A percentile compares a stretch with the other conserved stretches of the same genome.
Evolutionary conservation across 2,329 filamentous ascomycete species (phyloP).

Genomic region (Paecilomyces niveus): DNA sequence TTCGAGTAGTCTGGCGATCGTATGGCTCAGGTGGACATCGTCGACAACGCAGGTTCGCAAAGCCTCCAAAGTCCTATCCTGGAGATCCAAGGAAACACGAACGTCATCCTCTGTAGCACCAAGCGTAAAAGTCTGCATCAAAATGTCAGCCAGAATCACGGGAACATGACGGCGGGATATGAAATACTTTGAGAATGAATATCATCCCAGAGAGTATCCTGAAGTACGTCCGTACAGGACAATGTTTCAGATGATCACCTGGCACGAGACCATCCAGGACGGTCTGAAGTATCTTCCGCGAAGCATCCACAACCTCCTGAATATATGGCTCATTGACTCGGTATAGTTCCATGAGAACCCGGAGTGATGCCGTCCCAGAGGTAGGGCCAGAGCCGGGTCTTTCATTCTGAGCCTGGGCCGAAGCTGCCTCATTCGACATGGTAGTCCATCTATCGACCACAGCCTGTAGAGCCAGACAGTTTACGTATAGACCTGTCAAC

Average conservation of each 20-base stretch:
- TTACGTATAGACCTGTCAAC: conserved; percentile 62
- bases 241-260: conserved; percentile 53
- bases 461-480: conserved; percentile 87
- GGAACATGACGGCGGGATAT: neutral
- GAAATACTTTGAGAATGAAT: conserved; percentile 53
- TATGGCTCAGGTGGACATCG: conserved; percentile 57
- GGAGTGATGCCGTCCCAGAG: conserved; percentile 28
- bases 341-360: conserved; percentile 40
- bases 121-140: conserved; percentile 50
- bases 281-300: conserved; percentile 52
- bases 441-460: conserved; percentile 88
- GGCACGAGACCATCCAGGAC: conserved; percentile 54
- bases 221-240: conserved; percentile 58
- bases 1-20: conserved; percentile 55
- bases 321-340: conserved; percentile 57
- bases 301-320: conserved; percentile 55
- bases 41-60: conserved; percentile 57
- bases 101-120: conserved; percentile 58
- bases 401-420: conserved; percentile 20
- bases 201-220: conserved; percentile 58
- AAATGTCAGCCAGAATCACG: conserved; percentile 6
- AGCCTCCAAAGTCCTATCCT: conserved; percentile 53
- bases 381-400: conserved; percentile 18
- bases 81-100: conserved; percentile 49
- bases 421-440: conserved; percentile 43